Base-by-base conservation (phyloP, 441 rosid species). In the Theobroma grandiflorum region DNA sequence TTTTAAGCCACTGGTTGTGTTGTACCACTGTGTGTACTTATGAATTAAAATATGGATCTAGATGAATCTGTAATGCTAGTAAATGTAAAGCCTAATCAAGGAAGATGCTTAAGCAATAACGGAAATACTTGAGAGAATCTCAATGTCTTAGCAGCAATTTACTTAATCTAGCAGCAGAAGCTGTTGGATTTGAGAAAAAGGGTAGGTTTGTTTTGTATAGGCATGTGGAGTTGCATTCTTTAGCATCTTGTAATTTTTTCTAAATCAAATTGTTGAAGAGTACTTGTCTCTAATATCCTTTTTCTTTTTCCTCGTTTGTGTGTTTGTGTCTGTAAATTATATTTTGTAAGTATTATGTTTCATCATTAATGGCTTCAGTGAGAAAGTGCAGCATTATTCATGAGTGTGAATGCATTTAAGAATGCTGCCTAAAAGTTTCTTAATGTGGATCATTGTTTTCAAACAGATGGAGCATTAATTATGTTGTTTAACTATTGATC, bases 321-420 rank as follows among this genome's bases (percentile, higher is more conserved):
- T 52, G 26, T 26, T 26, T 18, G n/a, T 71, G 33, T 35, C 22
- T 72, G 2, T 18, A 18, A 72, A 10, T 42, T 67, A 43, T 9
- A 43, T 67, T 20, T 42, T 64, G 9, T 33, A 31, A 49, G 59
- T 42, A 72, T 72, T 68, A 11, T 45, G 1, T 45, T 22, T 52
- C 75, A 72, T 72, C 47, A 52, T 52, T 72, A 72, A 35, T 58
- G 62, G 75, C 43, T 72, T 52, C 20, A 72, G 8, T 72, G 42
- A 52, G 43, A 50, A 72, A 35, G 7, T 52, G 18, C 31, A 18
- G 45, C 47, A 52, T 72, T 72, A 35, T 50, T 72, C 47, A 9
- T 5, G 43, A 49, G 22, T 2, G 2, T 35, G 61, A 33, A 50
- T 52, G 31, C 12, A 4, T 42, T 71, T 71, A 50, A 71, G 61